Percentiles rank a stretch among this genome's conserved stretches.
These are phyloP conservation scores for Panellus pusillus DNA, from an alignment of 768 basidiomycete species.

Conservation along the genomic window DNA sequence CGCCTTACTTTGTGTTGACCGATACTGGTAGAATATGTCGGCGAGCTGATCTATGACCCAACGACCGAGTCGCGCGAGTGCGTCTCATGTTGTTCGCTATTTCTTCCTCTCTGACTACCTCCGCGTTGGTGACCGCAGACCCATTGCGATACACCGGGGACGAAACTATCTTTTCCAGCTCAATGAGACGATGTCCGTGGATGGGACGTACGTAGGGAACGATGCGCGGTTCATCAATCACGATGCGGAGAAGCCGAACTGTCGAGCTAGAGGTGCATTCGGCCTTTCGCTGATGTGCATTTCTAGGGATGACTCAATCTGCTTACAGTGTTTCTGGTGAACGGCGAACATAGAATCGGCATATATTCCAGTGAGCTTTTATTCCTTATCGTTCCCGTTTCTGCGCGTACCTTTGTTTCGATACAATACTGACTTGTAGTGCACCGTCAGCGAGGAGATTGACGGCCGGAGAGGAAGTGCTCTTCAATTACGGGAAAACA, in stretches of 20 bases:
- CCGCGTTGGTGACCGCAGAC: slow-evolving; percentile 27
- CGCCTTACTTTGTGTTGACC: not conserved
- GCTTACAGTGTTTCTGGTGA: slow-evolving; percentile 52
- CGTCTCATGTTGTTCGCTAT: slow-evolving; percentile 22
- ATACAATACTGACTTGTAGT: not conserved
- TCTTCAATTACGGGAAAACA: slow-evolving; percentile 58
- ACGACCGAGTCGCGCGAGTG: slow-evolving; percentile 55
- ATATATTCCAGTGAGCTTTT: slow-evolving; percentile 52
- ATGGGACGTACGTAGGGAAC: slow-evolving; percentile 58
- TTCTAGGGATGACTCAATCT: not conserved
- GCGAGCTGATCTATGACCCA: slow-evolving; percentile 54
- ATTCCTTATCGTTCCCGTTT: not conserved
- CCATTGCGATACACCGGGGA: slow-evolving; percentile 44
- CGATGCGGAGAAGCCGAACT: slow-evolving; percentile 40
- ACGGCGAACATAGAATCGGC: slow-evolving; percentile 68
- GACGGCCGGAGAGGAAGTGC: slow-evolving; percentile 46
- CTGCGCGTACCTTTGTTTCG: not conserved
- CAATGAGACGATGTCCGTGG: slow-evolving; percentile 47
- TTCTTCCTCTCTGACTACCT: not conserved
- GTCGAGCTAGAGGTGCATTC: slow-evolving; percentile 43
- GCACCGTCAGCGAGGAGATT: slow-evolving; percentile 38
- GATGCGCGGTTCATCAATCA: slow-evolving; percentile 73
- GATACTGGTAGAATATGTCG: slow-evolving; percentile 56
- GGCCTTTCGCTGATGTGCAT: not conserved
- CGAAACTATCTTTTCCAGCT: slow-evolving; percentile 67